phyloP scores from a whole-genome alignment of 2,329 filamentous ascomycete species.

The Emericellopsis cladophorae region DNA sequence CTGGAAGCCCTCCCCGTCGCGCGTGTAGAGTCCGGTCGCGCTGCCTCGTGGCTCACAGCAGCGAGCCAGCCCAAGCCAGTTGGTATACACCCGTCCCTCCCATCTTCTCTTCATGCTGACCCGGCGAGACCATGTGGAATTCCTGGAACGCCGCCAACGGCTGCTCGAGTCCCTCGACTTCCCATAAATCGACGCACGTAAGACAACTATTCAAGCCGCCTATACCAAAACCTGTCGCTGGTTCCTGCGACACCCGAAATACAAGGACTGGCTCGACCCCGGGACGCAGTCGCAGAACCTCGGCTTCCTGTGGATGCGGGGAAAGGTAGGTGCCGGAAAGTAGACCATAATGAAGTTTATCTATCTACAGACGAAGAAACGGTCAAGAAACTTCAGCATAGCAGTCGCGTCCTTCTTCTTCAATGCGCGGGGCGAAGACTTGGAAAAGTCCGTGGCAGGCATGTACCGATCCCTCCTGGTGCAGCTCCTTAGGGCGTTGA shows the following conservation, averaged over 20 bases:
- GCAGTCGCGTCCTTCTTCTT: slow-evolving; percentile 33
- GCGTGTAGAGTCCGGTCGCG: too few species aligned
- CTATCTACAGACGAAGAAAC: neutral
- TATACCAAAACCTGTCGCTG: slow-evolving; percentile 8
- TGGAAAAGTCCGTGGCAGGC: slow-evolving; percentile 31
- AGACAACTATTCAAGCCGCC: slow-evolving; percentile 2
- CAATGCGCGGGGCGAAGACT: slow-evolving; percentile 27
- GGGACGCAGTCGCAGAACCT: neutral
- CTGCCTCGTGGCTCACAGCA: too few species aligned
- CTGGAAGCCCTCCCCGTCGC: neutral
- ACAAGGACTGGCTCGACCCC: slow-evolving; percentile 4
- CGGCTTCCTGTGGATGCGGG: slow-evolving; percentile 5
- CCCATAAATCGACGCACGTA: slow-evolving; percentile 4
- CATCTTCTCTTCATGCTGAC: too few species aligned
- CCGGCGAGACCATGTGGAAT: too few species aligned
- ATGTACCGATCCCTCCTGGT: slow-evolving; percentile 35
- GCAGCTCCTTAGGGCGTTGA: slow-evolving; percentile 22
- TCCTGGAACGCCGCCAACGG: neutral
- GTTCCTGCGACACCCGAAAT: slow-evolving; percentile 4
- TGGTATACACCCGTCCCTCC: too few species aligned
- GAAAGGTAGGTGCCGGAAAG: slow-evolving; percentile 3
- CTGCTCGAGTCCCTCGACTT: slow-evolving; percentile 6
- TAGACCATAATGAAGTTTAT: slow-evolving; percentile 5
- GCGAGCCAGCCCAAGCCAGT: too few species aligned
- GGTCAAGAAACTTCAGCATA: neutral